Evolutionary conservation across 495 filamentous ascomycete species (phyloP), one percentile per base, ranked within the genome.

Genomic region (Clohesyomyces aquaticus): DNA sequence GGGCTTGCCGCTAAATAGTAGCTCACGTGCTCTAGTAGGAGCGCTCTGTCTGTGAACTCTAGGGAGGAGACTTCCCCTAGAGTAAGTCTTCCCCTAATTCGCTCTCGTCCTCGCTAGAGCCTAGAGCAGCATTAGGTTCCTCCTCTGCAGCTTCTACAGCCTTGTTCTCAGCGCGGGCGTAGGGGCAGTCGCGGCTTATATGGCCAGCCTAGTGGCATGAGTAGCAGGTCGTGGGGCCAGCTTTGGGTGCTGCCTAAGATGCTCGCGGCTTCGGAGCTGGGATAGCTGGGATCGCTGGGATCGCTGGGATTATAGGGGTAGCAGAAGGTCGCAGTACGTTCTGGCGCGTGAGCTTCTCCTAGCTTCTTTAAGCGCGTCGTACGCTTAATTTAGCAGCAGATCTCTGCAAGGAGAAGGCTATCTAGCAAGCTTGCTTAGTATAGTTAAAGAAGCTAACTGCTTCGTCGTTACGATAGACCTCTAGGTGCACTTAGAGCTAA

Each of bases 81-180:
- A 47, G 43, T 47, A n/a, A 47, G 43, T 8, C 43, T 47, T 47
- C 43, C 43, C 43, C 43, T 18, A n/a, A 51, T 26, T 8, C 9
- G 25, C 32, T 38, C n/a, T 38, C 32, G 6, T 38, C 32, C 6
- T 38, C 32, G 32, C 32, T 38, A 6, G 32, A 38, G 6, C 14
- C 32, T 38, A 14, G 6, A 14, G 6, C 32, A n/a, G n/a, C n/a
- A n/a, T n/a, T 38, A 38, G 32, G 32, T 38, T 38, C 32, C n/a
- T n/a, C n/a, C n/a, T n/a, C n/a, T n/a, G 14, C 32, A 38, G 32
- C 32, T 38, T 38, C 32, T 14, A 38, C 14, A 14, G 14, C 6
- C 32, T 38, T 38, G 32, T 38, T 38, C 32, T 38, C 32, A 6
- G 32, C 14, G 14, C 32, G 32, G 14, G 14, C 32, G 14, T 14